Percentiles rank a stretch among this genome's conserved stretches.
Conservation (phyloP, 345 rosid genomes). For the Syzygium oleosum region DNA sequence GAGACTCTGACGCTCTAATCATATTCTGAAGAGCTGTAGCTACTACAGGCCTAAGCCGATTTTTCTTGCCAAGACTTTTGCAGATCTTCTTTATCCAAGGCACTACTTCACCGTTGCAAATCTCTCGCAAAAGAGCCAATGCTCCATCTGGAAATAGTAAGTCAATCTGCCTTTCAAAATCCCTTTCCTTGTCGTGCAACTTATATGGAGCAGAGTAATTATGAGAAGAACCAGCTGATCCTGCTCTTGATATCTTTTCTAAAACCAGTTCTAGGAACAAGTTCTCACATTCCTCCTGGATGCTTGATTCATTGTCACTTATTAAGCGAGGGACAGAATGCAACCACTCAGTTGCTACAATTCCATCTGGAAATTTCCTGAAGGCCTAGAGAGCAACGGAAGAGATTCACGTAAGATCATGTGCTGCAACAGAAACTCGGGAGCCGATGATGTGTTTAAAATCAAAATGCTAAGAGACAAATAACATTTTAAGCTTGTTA, state of each 20-base stretch:
- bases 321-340: conserved; percentile 82
- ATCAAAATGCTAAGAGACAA: neutral
- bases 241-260: conserved; percentile 60
- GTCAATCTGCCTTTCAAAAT: conserved; percentile 39
- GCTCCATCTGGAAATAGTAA: conserved; percentile 48
- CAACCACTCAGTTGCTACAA: conserved; percentile 74
- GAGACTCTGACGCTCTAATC: conserved; percentile 66
- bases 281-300: conserved; percentile 93
- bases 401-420: neutral
- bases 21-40: conserved; percentile 63
- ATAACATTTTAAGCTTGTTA: neutral
- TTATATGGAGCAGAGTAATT: conserved; percentile 8
- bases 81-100: conserved; percentile 94
- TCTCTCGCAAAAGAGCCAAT: conserved; percentile 53
- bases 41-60: conserved; percentile 54
- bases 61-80: conserved; percentile 73
- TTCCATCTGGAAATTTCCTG: conserved; percentile 54
- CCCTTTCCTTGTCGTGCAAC: conserved; percentile 15
- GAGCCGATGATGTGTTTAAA: neutral
- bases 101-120: conserved; percentile 62
- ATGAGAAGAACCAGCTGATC: conserved; percentile 14
- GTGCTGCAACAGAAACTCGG: neutral
- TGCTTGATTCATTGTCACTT: conserved; percentile 78
- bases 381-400: conserved; percentile 40
- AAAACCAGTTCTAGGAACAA: conserved; percentile 78